These are phyloP conservation scores for Closterium sp. DNA, from an alignment of 139 green algal genomes.

Conservation along the genomic window DNA sequence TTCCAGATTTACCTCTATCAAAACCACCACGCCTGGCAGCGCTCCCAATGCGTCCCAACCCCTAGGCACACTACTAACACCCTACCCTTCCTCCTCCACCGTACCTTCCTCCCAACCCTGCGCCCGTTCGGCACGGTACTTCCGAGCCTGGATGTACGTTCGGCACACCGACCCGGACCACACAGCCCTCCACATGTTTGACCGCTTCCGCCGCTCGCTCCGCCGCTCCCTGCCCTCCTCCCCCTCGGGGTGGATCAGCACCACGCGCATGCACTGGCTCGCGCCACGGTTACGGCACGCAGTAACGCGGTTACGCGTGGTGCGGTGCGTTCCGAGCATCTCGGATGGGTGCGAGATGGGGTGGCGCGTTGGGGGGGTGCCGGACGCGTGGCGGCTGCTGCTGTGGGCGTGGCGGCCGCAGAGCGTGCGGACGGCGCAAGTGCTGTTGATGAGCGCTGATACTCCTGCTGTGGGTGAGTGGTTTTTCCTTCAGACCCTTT, in stretches of 20 bases:
- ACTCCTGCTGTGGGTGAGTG: not conserved
- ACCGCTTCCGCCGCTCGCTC: not conserved
- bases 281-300: not conserved
- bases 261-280: not conserved
- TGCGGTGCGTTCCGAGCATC: not conserved
- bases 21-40: no score
- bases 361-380: not conserved
- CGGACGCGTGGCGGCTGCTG: slow-evolving; percentile 26
- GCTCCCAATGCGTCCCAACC: not conserved
- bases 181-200: not conserved
- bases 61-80: not conserved
- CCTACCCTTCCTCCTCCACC: not conserved
- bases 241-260: not conserved
- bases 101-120: not conserved
- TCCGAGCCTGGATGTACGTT: slow-evolving; percentile 28
- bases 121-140: not conserved
- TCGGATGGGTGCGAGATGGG: not conserved
- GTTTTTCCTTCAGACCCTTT: no score
- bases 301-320: slow-evolving; percentile 1
- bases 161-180: slow-evolving; percentile 9
- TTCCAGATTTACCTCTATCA: no score
- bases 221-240: not conserved
- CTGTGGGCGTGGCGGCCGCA: slow-evolving; percentile 27
- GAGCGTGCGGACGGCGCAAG: slow-evolving; percentile 10
- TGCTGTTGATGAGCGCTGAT: not conserved